These are phyloP conservation scores for Tylopilus plumbeoviolaceoides DNA, from an alignment of 768 basidiomycete species.

Conservation along the genomic window DNA sequence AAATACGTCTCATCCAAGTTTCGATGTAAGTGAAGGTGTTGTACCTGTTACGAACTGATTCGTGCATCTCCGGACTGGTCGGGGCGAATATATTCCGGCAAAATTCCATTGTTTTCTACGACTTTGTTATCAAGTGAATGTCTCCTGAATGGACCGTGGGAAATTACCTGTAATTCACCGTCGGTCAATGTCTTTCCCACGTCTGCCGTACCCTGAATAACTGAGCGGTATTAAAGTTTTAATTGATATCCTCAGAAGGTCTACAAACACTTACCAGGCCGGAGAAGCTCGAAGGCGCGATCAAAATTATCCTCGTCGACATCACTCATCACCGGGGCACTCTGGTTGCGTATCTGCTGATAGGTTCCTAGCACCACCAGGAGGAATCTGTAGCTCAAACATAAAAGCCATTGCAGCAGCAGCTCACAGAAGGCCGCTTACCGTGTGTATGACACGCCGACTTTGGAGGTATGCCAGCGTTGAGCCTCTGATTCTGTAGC, in stretches of 20 bases:
- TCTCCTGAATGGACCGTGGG: no score
- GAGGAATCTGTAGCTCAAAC: neutral
- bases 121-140: neutral
- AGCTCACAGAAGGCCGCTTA: neutral
- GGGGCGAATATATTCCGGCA: neutral
- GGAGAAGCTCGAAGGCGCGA: conserved; percentile 7
- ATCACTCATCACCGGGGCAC: conserved; percentile 6
- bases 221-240: neutral
- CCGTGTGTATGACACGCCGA: conserved; percentile 9
- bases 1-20: neutral
- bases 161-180: conserved; percentile 6
- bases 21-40: neutral
- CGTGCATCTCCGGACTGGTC: neutral
- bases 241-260: neutral
- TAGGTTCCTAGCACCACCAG: conserved; percentile 10
- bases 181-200: conserved; percentile 7
- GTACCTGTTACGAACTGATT: neutral
- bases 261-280: conserved; percentile 4
- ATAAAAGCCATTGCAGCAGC: neutral
- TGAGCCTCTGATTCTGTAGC: conserved; percentile 6
- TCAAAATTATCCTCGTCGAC: conserved; percentile 12
- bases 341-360: conserved; percentile 14
- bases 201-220: conserved; percentile 5
- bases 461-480: conserved; percentile 11
- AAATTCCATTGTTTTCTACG: neutral